Base-by-base conservation (phyloP, 345 rosid genomes). In the Camelina hispida region DNA sequence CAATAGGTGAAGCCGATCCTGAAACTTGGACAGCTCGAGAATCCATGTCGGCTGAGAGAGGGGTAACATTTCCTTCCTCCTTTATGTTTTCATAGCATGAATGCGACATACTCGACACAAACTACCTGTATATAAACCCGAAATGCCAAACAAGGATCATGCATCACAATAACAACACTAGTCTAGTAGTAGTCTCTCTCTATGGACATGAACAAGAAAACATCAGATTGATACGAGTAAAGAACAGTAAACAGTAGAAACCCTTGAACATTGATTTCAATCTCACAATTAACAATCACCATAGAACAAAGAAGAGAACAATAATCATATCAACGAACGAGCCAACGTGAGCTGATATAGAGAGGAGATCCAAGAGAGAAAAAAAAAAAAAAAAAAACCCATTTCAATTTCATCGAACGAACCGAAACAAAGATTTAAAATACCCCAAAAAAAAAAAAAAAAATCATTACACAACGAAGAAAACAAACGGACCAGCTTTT, bases 41-140 rank as follows among this genome's bases (percentile, higher is more conserved):
- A 72, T 66, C 79, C 13, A 70, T 55, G 9, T 73, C 79, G 62
- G 47, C 68, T 32, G 86, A 79, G 67, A 61, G 62, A 16, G 63
- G 37, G 10, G 64, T 58, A 32, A 74, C 81, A 66, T 81, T 83
- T 73, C 46, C 69, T 71, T 86, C 81, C 66, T 81, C 82, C 76
- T 82, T 75, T 58, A 86, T 65, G 76, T 83, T 83, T 44, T 68
- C 80, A 20, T 83, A 52, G 59, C 53, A 66, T 12, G 85, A 66
- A 79, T 70, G 84, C 85, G 83, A 88, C 86, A 78, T 78, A 78
- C 71, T 75, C 32, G 16, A 62, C 42, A 57, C 51, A 46, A 47
- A 48, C 59, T n/a, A 69, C 68, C 68, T 77, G 54, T 57, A 12
- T 57, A 53, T 5, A 43, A 47, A 28, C 30, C 51, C 13, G 1